Base-by-base conservation (phyloP, 2,329 filamentous ascomycete species). In the Chrysoporthe deuterocubensis region DNA sequence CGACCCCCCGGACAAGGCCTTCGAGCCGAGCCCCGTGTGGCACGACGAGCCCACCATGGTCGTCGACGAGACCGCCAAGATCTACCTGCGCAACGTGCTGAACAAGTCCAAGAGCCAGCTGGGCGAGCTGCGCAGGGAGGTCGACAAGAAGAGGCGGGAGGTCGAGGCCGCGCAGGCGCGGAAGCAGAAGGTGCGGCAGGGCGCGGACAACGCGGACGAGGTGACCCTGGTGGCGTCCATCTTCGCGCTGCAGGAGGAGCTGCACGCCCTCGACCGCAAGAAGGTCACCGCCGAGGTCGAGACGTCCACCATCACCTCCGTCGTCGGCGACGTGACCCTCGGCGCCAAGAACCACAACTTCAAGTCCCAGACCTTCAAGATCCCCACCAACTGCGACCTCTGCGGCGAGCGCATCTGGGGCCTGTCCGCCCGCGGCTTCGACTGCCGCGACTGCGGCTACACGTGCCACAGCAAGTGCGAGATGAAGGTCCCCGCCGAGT, bases 401-500 rank as follows among this genome's bases (percentile, higher is more conserved):
- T 99, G 96, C 74, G 94, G 94, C 21, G 96, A 99, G 76, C 89
- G 96, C 40, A 97, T 99, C 77, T 99, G 96, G 96, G 96, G 96
- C 0, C 80, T 99, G 52, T 97, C 93, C 42, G 95, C 96, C 48
- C 99, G 99, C 80, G 96, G 96, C 0, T 96, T 97, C 76, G 94
- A 97, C 77, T 99, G 96, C 76, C 89, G 92, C 73, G 95, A 98
- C 78, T 99, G 96, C 75, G 96, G 96, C 44, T 99, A 97, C 80
- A 97, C 94, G 1, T 99, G 96, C 76, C 96, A 99, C 80, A 96
- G 90, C 83, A 99, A 99, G 81, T 99, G 96, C 78, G 93, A 99
- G 82, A 96, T 99, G 91, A 99, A 98, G 80, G 96, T 98, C 0
- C 94, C 96, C 0, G 92, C 96, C 8, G 93, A 97, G 76, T 99